phyloP scores from a whole-genome alignment of 768 basidiomycete genomes.

The Mycena haematopus region DNA sequence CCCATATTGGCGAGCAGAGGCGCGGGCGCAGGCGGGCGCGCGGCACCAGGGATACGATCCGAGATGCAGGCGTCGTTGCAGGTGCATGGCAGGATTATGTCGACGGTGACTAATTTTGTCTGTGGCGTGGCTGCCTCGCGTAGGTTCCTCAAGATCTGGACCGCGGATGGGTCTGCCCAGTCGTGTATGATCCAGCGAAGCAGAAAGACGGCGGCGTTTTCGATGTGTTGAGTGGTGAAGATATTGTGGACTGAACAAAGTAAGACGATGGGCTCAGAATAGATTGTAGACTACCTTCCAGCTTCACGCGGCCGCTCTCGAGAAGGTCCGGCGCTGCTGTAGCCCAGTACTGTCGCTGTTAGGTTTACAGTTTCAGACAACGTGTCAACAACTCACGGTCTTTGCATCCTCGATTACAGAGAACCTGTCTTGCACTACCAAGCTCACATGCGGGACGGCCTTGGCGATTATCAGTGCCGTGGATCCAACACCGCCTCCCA shows the following conservation, averaged over 20 bases:
- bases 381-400: slow-evolving; percentile 3
- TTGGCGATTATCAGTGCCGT: slow-evolving; percentile 18
- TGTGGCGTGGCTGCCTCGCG: slow-evolving; percentile 40
- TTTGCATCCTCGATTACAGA: slow-evolving; percentile 26
- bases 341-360: slow-evolving; percentile 17
- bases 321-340: slow-evolving; percentile 30
- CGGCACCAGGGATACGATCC: slow-evolving; percentile 6
- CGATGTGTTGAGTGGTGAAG: slow-evolving; percentile 42
- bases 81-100: slow-evolving; percentile 23
- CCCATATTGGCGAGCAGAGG: slow-evolving; percentile 28
- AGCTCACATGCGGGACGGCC: slow-evolving; percentile 8
- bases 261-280: too few relatives aligned
- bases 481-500: slow-evolving; percentile 28
- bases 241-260: slow-evolving; percentile 21
- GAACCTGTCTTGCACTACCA: slow-evolving; percentile 28
- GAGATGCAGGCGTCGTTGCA: slow-evolving; percentile 5
- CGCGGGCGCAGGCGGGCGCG: slow-evolving; percentile 2
- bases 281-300: slow-evolving; percentile 28
- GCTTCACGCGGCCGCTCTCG: slow-evolving; percentile 28
- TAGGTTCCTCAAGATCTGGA: slow-evolving; percentile 51
- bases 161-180: slow-evolving; percentile 51
- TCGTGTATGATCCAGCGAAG: slow-evolving; percentile 60
- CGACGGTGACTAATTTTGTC: slow-evolving; percentile 31
- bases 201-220: slow-evolving; percentile 34
- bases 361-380: too few relatives aligned